Percentiles rank a stretch among this genome's conserved stretches.
Conservation (phyloP, 805 yeast species). For the Yarrowia deformans region DNA sequence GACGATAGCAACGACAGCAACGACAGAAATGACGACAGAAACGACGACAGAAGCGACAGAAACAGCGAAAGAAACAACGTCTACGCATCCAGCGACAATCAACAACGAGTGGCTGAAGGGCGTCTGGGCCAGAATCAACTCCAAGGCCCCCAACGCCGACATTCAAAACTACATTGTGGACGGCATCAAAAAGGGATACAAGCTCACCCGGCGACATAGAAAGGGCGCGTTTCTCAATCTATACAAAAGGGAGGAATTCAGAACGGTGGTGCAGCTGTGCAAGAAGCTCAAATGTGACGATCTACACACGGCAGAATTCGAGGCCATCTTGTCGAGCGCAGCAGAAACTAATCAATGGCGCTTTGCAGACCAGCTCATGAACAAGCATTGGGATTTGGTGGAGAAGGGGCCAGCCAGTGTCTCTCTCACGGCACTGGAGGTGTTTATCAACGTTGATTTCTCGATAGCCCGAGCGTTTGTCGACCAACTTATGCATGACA, state of each 20-base stretch:
- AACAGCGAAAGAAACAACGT: no score
- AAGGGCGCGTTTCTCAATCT: background rate
- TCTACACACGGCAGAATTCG: background rate
- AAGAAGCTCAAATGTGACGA: background rate
- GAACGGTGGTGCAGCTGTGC: slow-evolving; percentile 5
- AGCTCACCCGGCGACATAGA: background rate
- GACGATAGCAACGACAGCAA: background rate
- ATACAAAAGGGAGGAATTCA: background rate
- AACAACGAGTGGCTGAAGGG: background rate
- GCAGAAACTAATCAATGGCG: slow-evolving; percentile 12
- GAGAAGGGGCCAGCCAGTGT: slow-evolving; percentile 2
- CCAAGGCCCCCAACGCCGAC: background rate
- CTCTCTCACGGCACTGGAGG: background rate
- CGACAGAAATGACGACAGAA: background rate
- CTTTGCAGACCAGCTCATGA: slow-evolving; percentile 13
- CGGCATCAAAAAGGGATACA: slow-evolving; percentile 6
- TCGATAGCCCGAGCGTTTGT: slow-evolving; percentile 25
- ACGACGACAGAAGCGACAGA: background rate
- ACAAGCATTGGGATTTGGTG: slow-evolving; percentile 12
- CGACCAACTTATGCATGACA: slow-evolving; percentile 33
- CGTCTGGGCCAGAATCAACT: background rate
- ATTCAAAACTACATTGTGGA: background rate
- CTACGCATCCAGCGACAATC: background rate
- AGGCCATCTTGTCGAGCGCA: background rate
- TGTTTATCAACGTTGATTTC: slow-evolving; percentile 22